Evolutionary conservation across 306 rosid species (phyloP).

Genomic region (Cicer pinnatifidum): DNA sequence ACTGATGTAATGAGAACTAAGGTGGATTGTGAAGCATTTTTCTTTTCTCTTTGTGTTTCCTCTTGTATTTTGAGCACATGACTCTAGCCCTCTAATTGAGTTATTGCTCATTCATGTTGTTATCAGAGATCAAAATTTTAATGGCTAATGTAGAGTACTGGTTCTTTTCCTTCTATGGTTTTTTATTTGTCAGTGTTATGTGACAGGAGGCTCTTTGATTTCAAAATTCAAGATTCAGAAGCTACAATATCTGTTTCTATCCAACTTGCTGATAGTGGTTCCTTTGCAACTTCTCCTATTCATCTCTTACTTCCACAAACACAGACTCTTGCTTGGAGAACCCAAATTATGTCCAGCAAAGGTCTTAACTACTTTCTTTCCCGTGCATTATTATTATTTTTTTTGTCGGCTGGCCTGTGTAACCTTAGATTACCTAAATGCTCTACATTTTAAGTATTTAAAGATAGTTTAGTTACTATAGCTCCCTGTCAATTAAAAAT

Average conservation of each 20-base stretch:
- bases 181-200: slow-evolving; percentile 42
- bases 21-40: slow-evolving; percentile 26
- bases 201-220: slow-evolving; percentile 62
- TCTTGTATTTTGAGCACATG: slow-evolving; percentile 15
- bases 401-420: slow-evolving; percentile 17
- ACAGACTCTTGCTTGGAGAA: slow-evolving; percentile 72
- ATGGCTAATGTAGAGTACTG: slow-evolving; percentile 15
- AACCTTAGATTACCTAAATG: slow-evolving; percentile 32
- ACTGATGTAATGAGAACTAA: slow-evolving; percentile 26
- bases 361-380: slow-evolving; percentile 54
- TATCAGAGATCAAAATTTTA: slow-evolving; percentile 25
- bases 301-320: slow-evolving; percentile 55
- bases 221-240: slow-evolving; percentile 55
- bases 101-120: slow-evolving; percentile 28
- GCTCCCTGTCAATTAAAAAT: slow-evolving; percentile 33
- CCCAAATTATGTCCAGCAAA: slow-evolving; percentile 65
- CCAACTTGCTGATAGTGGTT: slow-evolving; percentile 67
- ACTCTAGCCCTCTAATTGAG: slow-evolving; percentile 34
- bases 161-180: slow-evolving; percentile 28
- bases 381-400: slow-evolving; percentile 11
- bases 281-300: slow-evolving; percentile 65
- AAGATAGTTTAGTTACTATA: slow-evolving; percentile 31
- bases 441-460: slow-evolving; percentile 12
- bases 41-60: neutral
- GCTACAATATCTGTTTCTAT: slow-evolving; percentile 60